Evolutionary conservation across 176 grass and related monocot species (phyloP), one percentile per base, ranked within the genome.

Genomic region (Lolium rigidum): DNA sequence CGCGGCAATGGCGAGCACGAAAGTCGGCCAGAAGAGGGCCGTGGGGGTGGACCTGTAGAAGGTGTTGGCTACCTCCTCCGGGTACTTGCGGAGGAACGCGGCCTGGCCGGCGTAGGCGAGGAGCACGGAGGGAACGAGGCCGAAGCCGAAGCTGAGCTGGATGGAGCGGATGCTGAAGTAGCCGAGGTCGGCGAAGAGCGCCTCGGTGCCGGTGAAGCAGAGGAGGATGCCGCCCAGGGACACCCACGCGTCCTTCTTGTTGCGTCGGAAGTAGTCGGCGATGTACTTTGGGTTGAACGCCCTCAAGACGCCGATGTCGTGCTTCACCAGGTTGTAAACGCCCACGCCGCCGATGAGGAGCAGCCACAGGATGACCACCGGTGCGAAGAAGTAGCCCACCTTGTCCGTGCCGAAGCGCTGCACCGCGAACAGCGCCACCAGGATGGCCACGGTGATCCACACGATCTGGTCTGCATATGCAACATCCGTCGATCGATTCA

Each of bases 31-130:
- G 83, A 88, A 94, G 9, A 97, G 56, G 16, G 20, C 1, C 35
- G 1, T 1, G 0, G 94, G 94, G 16, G 90, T 93, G 4, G 94
- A 93, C 20, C 41, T 62, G 81, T 95, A 95, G 79, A 95, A 93
- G 5, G 89, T 48, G 72, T 91, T 46, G 47, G 31, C 66, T 10
- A 93, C 81, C 49, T 83, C 62, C 20, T 89, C 89, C n/a, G 84
- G 77, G 43, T 80, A 16, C 1, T 70, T 57, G 0, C 57, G 70
- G 26, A 95, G 86, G 54, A 89, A 95, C 1, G 94, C 86, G 35
- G 91, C 94, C 83, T 95, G 94, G 10, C 94, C 94, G 16, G 88
- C 71, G 72, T 95, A 95, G 48, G 94, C 94, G 20, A 95, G 83
- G 4, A 92, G 84, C 24, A 95, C 90, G 11, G 87, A 55, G 4